A percentile compares a stretch with the other conserved stretches of the same genome.
These are phyloP conservation scores for Barnettozyma botsteinii DNA, from an alignment of 805 yeast genomes.

Conservation along the genomic window DNA sequence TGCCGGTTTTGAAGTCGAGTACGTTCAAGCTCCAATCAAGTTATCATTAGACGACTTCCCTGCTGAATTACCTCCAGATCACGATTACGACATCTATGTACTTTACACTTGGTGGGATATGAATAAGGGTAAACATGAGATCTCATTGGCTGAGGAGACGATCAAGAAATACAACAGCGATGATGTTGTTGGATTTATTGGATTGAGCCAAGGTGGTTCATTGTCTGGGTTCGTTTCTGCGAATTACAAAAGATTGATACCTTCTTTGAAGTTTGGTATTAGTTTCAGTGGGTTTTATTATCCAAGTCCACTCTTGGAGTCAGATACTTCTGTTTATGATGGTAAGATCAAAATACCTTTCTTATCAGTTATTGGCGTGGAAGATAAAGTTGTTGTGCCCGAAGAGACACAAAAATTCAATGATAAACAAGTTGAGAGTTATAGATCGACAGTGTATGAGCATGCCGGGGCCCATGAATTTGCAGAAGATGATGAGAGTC, in stretches of 20 bases:
- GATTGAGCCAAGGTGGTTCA: constrained; percentile 13
- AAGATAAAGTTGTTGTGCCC: constrained; percentile 11
- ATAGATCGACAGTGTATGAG: neutral
- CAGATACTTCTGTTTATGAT: constrained; percentile 3
- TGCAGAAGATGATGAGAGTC: constrained; percentile 5
- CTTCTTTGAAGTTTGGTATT: constrained; percentile 59
- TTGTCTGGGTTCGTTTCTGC: constrained; percentile 25
- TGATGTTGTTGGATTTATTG: constrained; percentile 11
- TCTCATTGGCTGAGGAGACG: neutral
- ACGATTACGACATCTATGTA: constrained; percentile 4
- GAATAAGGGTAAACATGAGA: neutral
- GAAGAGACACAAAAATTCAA: constrained; percentile 4
- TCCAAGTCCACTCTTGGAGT: constrained; percentile 4
- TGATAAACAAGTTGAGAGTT: neutral
- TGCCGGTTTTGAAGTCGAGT: constrained; percentile 55
- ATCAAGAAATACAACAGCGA: constrained; percentile 1
- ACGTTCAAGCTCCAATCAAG: constrained; percentile 66
- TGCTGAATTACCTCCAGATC: constrained; percentile 26
- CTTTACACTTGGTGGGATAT: constrained; percentile 11
- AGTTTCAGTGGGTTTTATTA: constrained; percentile 8
- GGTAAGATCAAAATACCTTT: constrained; percentile 10
- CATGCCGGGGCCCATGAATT: constrained; percentile 6
- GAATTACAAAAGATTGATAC: constrained; percentile 17
- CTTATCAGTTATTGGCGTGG: constrained; percentile 10
- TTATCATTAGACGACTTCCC: constrained; percentile 65